Percentiles rank a stretch among this genome's conserved stretches.
phyloP scores from a whole-genome alignment of 768 basidiomycete species.

The Podaxis sp. region DNA sequence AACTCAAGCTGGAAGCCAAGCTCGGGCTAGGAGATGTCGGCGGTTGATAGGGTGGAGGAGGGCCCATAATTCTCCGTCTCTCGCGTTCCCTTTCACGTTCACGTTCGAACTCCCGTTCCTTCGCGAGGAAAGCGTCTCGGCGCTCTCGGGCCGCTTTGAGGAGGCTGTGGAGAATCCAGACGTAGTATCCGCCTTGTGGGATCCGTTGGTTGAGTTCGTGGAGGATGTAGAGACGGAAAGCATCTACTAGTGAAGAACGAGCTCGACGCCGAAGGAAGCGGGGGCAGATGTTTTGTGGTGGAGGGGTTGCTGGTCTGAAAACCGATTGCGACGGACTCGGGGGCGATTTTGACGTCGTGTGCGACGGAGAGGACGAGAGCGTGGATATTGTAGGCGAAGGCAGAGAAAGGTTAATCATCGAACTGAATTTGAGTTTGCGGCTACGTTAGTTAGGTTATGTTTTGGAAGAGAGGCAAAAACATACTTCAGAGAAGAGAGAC shows the following conservation, averaged over 20 bases:
- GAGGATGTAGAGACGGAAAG: constrained; percentile 62
- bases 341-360: constrained; percentile 13
- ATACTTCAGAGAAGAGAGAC: constrained; percentile 46
- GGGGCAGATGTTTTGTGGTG: constrained; percentile 24
- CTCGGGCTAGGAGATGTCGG: background rate
- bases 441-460: constrained; percentile 5
- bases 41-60: constrained; percentile 1
- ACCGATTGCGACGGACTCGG: background rate
- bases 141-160: constrained; percentile 3
- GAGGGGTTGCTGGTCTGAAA: constrained; percentile 26
- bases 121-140: constrained; percentile 42
- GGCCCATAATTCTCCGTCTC: background rate
- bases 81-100: constrained; percentile 13
- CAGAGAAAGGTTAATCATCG: constrained; percentile 26
- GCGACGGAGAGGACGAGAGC: constrained; percentile 24
- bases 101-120: constrained; percentile 34
- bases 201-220: constrained; percentile 43
- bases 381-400: constrained; percentile 28
- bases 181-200: constrained; percentile 42
- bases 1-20: background rate
- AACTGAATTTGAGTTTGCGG: constrained; percentile 21
- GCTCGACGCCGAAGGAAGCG: constrained; percentile 53
- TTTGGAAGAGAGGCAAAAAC: constrained; percentile 18
- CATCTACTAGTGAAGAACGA: constrained; percentile 65
- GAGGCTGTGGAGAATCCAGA: constrained; percentile 54